Evolutionary conservation across 768 basidiomycete genomes (phyloP).

Genomic region (Sporobolomyces phaffii): DNA sequence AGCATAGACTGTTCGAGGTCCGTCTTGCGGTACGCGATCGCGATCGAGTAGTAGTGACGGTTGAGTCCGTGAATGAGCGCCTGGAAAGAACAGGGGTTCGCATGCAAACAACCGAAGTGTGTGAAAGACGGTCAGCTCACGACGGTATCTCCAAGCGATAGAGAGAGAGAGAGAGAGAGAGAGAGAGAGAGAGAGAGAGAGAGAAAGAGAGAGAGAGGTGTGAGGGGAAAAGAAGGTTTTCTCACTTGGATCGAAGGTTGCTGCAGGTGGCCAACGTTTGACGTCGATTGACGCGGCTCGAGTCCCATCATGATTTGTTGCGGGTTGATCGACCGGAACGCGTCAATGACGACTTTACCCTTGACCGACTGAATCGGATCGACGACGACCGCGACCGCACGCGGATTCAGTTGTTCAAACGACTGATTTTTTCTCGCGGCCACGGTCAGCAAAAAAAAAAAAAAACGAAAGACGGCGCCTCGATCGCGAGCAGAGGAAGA

Average conservation of each 20-base stretch:
- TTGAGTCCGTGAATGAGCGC: conserved; percentile 81
- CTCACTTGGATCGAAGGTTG: conserved; percentile 91
- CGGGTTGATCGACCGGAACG: conserved; percentile 93
- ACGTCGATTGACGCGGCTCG: conserved; percentile 93
- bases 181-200: too few relatives aligned
- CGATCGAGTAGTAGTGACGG: conserved; percentile 95
- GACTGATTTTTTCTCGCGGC: too few relatives aligned
- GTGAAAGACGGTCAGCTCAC: background rate
- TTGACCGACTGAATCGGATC: conserved; percentile 99
- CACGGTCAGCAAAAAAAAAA: background rate
- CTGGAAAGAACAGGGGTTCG: background rate
- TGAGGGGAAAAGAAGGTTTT: background rate
- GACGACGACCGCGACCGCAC: conserved; percentile 93
- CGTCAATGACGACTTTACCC: conserved; percentile 94
- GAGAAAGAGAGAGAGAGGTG: background rate
- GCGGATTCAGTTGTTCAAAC: conserved; percentile 85
- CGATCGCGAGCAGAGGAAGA: background rate
- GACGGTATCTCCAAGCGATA: too few relatives aligned
- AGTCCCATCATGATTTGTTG: conserved; percentile 78
- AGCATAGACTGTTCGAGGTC: conserved; percentile 97
- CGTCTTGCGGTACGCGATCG: conserved; percentile 95
- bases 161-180: too few relatives aligned
- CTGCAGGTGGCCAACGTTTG: conserved; percentile 96
- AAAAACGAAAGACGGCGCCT: background rate
- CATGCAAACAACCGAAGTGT: too few relatives aligned